These are phyloP conservation scores for Dalechampia spathulata DNA, from an alignment of 441 rosid genomes.

Conservation along the genomic window DNA sequence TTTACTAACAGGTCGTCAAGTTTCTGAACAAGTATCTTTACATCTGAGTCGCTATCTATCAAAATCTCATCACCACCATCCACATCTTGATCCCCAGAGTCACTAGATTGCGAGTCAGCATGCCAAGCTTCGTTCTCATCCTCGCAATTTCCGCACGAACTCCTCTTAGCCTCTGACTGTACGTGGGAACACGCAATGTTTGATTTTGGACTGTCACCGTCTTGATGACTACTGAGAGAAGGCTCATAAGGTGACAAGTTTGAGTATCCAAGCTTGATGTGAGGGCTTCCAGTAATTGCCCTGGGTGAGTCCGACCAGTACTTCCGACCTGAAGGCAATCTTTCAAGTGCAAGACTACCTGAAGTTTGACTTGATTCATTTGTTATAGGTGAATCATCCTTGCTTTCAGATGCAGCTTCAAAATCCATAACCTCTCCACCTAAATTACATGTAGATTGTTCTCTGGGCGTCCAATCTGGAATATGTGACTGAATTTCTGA, in stretches of 20 bases:
- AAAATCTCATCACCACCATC: no score
- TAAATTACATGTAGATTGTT: conserved; percentile 20
- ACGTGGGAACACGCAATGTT: conserved; percentile 13
- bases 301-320: conserved; percentile 78
- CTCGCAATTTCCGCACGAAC: no score
- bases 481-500: conserved; percentile 60
- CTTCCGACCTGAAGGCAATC: conserved; percentile 73
- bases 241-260: conserved; percentile 18
- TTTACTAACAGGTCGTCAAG: conserved; percentile 49
- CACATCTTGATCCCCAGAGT: no score
- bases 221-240: conserved; percentile 12
- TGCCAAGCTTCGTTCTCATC: no score
- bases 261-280: conserved; percentile 23
- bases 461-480: conserved; percentile 51
- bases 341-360: conserved; percentile 43
- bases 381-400: conserved; percentile 20
- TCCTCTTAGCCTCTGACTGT: no score
- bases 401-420: conserved; percentile 13
- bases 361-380: conserved; percentile 28
- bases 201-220: conserved; percentile 22
- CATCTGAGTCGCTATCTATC: conserved; percentile 17
- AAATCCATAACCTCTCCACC: conserved; percentile 16
- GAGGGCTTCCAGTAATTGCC: conserved; percentile 41
- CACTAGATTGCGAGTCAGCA: no score
- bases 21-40: conserved; percentile 32